Percentiles rank a stretch among this genome's conserved stretches.
phyloP scores from a whole-genome alignment of 2,329 filamentous ascomycete genomes.

The Ceratocystis eucalypticola region DNA sequence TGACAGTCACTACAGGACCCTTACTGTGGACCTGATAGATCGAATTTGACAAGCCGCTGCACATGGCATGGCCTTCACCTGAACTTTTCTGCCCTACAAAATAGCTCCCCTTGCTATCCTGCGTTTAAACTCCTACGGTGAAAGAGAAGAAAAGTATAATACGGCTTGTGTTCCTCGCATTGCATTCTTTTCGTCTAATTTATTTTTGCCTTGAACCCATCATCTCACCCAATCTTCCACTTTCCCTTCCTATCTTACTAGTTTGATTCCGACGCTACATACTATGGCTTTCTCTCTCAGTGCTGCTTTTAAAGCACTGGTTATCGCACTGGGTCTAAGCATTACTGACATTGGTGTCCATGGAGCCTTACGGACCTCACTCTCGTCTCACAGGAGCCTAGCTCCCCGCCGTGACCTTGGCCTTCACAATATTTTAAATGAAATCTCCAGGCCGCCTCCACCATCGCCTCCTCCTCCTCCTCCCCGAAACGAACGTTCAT shows the following conservation, averaged over 20 bases:
- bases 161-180: background rate
- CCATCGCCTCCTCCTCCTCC: background rate
- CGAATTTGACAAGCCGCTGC: background rate
- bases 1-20: background rate
- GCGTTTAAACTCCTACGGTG: background rate
- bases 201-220: background rate
- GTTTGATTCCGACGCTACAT: background rate
- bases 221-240: background rate
- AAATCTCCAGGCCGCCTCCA: too few relatives aligned
- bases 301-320: constrained; percentile 17
- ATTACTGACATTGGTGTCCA: constrained; percentile 7
- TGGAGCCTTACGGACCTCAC: background rate
- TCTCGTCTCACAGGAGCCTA: background rate
- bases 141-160: background rate
- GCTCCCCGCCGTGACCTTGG: background rate
- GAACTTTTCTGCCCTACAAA: background rate
- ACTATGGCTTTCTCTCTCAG: constrained; percentile 14
- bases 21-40: background rate
- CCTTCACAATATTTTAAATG: background rate
- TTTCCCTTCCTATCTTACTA: background rate
- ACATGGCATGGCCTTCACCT: background rate
- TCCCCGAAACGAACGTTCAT: constrained; percentile 22
- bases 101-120: background rate
- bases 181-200: background rate
- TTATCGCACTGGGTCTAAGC: constrained; percentile 14